Percentiles rank a stretch among this genome's conserved stretches.
Conservation (phyloP, 805 yeast genomes). For the Cyberlindnera nakhonratchasimensis region DNA sequence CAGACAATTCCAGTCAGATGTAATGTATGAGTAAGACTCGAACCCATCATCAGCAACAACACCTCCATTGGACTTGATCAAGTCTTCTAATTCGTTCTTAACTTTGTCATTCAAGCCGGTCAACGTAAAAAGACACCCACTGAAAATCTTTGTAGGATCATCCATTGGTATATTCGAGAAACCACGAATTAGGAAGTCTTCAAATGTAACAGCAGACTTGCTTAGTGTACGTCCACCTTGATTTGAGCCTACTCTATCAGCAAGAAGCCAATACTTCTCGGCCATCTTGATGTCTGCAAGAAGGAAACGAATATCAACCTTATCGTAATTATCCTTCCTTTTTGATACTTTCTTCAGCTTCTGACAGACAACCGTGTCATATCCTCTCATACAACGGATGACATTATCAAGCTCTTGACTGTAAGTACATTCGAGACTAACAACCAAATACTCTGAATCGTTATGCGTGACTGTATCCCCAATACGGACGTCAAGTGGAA, state of each 20-base stretch:
- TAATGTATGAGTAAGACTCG: conserved; percentile 7
- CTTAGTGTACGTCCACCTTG: conserved; percentile 16
- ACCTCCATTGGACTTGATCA: conserved; percentile 45
- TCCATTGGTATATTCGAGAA: background rate
- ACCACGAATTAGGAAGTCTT: conserved; percentile 9
- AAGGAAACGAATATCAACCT: conserved; percentile 21
- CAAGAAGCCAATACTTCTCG: conserved; percentile 33
- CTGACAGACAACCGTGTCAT: conserved; percentile 43
- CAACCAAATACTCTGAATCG: conserved; percentile 38
- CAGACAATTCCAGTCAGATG: conserved; percentile 4
- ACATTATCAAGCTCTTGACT: conserved; percentile 19
- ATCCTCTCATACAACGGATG: conserved; percentile 60
- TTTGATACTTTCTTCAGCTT: conserved; percentile 21
- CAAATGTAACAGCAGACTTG: conserved; percentile 9
- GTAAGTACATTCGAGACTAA: conserved; percentile 39
- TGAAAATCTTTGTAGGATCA: conserved; percentile 7
- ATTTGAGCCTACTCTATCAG: conserved; percentile 29
- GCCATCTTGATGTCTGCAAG: conserved; percentile 33
- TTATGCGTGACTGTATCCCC: conserved; percentile 50
- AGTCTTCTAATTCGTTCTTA: conserved; percentile 27
- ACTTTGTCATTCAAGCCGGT: conserved; percentile 35
- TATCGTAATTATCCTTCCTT: conserved; percentile 15
- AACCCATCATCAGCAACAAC: conserved; percentile 34
- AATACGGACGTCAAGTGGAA: conserved; percentile 48
- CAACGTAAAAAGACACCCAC: conserved; percentile 37